Percentiles rank a stretch among this genome's conserved stretches.
These are phyloP conservation scores for Calendula officinalis DNA, from an alignment of 129 eudicot genomes.

Conservation along the genomic window DNA sequence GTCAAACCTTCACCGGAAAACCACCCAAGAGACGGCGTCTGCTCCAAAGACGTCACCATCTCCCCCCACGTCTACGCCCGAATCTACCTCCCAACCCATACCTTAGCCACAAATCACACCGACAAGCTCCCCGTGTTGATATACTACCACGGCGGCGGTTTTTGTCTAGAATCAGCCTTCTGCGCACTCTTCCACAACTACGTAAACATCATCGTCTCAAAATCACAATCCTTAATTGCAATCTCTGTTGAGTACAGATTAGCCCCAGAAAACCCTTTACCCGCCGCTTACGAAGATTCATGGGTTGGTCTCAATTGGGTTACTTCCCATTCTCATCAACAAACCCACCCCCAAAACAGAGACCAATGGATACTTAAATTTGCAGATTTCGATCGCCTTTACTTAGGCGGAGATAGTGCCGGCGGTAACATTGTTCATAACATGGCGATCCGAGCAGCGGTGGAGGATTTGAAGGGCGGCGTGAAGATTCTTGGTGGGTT, in stretches of 20 bases:
- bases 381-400: slow-evolving; percentile 16
- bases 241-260: slow-evolving; percentile 41
- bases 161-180: slow-evolving; percentile 31
- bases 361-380: slow-evolving; percentile 24
- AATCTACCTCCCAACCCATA: slow-evolving; percentile 34
- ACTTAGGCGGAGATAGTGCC: slow-evolving; percentile 28
- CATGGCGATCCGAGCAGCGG: slow-evolving; percentile 20
- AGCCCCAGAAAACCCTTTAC: slow-evolving; percentile 43
- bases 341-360: not conserved
- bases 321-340: slow-evolving; percentile 15
- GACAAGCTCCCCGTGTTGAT: slow-evolving; percentile 38
- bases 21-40: slow-evolving; percentile 34
- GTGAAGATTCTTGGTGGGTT: slow-evolving; percentile 14
- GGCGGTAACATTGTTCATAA: slow-evolving; percentile 29
- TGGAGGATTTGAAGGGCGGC: not conserved
- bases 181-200: slow-evolving; percentile 17
- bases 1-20: slow-evolving; percentile 24
- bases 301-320: slow-evolving; percentile 46
- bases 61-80: slow-evolving; percentile 32
- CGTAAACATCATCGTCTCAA: slow-evolving; percentile 23
- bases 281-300: slow-evolving; percentile 35
- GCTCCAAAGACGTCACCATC: slow-evolving; percentile 37
- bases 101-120: not conserved
- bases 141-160: slow-evolving; percentile 50
- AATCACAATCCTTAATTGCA: slow-evolving; percentile 20